Percentiles rank a stretch among this genome's conserved stretches.
These are phyloP conservation scores for Triglochin maritima DNA, from an alignment of 106 monocot species.

Conservation along the genomic window DNA sequence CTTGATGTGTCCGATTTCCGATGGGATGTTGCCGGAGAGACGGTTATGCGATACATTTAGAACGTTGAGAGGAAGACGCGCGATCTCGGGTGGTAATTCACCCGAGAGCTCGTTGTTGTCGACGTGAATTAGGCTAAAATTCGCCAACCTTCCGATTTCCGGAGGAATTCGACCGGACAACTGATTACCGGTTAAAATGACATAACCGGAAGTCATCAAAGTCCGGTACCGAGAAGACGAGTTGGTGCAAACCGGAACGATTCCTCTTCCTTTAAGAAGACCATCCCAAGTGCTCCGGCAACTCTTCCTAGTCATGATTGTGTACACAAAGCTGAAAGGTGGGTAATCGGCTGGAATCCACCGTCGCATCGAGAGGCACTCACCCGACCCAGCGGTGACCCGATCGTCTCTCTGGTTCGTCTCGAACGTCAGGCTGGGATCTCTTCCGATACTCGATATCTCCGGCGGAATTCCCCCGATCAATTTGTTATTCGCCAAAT, in stretches of 20 bases:
- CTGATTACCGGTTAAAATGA: slow-evolving; percentile 50
- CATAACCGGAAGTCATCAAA: slow-evolving; percentile 43
- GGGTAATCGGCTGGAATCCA: slow-evolving; percentile 76
- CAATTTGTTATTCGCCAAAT: slow-evolving; percentile 59
- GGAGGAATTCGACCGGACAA: slow-evolving; percentile 55
- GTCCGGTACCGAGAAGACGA: slow-evolving; percentile 23
- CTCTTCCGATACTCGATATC: slow-evolving; percentile 37
- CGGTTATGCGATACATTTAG: slow-evolving; percentile 1
- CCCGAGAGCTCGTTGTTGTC: slow-evolving; percentile 51
- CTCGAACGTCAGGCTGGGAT: slow-evolving; percentile 55
- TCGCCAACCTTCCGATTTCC: slow-evolving; percentile 39
- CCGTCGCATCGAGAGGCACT: slow-evolving; percentile 58
- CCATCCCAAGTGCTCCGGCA: slow-evolving; percentile 49
- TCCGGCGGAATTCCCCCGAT: slow-evolving; percentile 46
- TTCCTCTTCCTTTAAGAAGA: slow-evolving; percentile 37
- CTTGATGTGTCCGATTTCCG: slow-evolving; percentile 33
- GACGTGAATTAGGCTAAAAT: slow-evolving; percentile 45
- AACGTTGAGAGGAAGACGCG: slow-evolving; percentile 9
- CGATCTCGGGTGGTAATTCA: slow-evolving; percentile 42
- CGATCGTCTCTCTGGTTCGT: slow-evolving; percentile 17
- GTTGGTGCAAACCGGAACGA: slow-evolving; percentile 45
- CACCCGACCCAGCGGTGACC: slow-evolving; percentile 36
- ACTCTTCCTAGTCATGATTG: slow-evolving; percentile 44
- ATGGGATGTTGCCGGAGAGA: neutral
- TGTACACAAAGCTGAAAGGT: slow-evolving; percentile 65